Evolutionary conservation across 805 yeast species (phyloP).

Genomic region (Naumovozyma dairenensis): DNA sequence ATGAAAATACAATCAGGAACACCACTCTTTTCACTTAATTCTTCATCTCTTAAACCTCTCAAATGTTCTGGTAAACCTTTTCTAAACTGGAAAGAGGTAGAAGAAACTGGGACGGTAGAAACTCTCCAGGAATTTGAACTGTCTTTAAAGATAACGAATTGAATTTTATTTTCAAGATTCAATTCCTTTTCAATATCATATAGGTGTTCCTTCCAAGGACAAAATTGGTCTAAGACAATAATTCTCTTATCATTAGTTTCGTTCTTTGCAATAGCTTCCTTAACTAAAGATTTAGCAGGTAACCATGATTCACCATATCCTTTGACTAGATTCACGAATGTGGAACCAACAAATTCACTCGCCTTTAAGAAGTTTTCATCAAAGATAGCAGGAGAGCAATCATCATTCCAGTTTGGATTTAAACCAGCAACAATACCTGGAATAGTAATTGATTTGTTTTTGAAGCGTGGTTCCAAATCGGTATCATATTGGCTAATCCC

Average conservation of each 20-base stretch:
- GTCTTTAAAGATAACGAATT: slow-evolving; percentile 76
- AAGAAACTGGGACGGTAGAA: slow-evolving; percentile 79
- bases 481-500: slow-evolving; percentile 68
- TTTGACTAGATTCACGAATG: slow-evolving; percentile 56
- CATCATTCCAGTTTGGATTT: slow-evolving; percentile 80
- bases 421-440: slow-evolving; percentile 69
- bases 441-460: slow-evolving; percentile 62
- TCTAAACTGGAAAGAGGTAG: slow-evolving; percentile 75
- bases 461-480: slow-evolving; percentile 48
- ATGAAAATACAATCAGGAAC: slow-evolving; percentile 81
- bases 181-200: slow-evolving; percentile 59
- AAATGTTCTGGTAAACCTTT: slow-evolving; percentile 80
- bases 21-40: slow-evolving; percentile 62
- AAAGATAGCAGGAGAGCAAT: slow-evolving; percentile 51
- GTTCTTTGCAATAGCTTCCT: slow-evolving; percentile 47
- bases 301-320: slow-evolving; percentile 80
- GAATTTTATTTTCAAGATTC: slow-evolving; percentile 43
- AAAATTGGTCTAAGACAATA: slow-evolving; percentile 60
- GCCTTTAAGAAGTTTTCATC: slow-evolving; percentile 64
- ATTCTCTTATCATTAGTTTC: slow-evolving; percentile 65
- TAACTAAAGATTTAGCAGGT: slow-evolving; percentile 76
- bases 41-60: slow-evolving; percentile 94
- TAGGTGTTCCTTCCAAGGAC: slow-evolving; percentile 94
- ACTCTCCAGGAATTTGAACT: slow-evolving; percentile 70
- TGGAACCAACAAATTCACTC: slow-evolving; percentile 71